Base-by-base conservation (phyloP, 306 rosid genomes). In the Cicer arietinum region DNA sequence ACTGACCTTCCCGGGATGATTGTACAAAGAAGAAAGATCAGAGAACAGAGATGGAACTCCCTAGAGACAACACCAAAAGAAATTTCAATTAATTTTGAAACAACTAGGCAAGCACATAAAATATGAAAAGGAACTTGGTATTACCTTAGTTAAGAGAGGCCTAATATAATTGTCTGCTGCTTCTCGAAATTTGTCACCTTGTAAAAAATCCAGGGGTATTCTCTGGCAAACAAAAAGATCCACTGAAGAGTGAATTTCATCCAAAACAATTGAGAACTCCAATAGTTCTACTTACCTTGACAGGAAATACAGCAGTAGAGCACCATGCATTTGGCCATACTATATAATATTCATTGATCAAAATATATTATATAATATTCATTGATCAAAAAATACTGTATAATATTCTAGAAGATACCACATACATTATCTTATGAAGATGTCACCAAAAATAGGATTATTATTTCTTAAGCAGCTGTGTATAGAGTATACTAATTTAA, bases 11-110 rank as follows among this genome's bases (percentile, higher is more conserved):
- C 95, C 93, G 67, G 92, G 93, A 77, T 92, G 97, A 85, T 85
- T 88, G 71, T 94, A 94, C 84, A 94, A 77, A 45, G 99, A 89
- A 69, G 99, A 94, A 58, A 92, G 96, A 85, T 94, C 99, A 11
- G 97, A 89, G 86, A 92, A 94, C 67, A 94, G 81, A 20, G 99
- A 94, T 53, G 99, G 99, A 76, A 94, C 99, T 75, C 99, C 99
- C 99, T 94, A 85, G 75, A 85, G 77, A 53, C 43, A 84, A 69
- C 52, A 78, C 76, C 46, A 16, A 82, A 67, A 59, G 78, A 80
- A 47, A 84, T 69, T 35, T 61, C 45, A 57, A 44, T 77, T 22
- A 72, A 76, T 66, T 50, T 43, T 42, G 45, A 79, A 56, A 77
- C n/a, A 17, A 77, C 48, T 46, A 74, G 73, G 77, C 20, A 3